Conservation (phyloP, 345 rosid genomes). For the Anacardium occidentale region DNA sequence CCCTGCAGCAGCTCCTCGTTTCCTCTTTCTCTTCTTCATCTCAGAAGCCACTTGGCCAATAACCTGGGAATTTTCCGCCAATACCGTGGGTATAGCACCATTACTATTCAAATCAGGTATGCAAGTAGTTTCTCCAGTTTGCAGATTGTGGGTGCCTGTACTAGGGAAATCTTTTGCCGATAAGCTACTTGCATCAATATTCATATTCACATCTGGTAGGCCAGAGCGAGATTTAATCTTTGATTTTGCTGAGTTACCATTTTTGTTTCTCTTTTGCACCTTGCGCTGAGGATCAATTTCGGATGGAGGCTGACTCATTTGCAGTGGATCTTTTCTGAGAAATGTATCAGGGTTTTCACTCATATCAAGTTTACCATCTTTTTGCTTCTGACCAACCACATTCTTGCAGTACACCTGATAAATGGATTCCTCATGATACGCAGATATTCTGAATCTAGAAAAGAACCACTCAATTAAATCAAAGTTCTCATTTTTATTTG, state of each 20-base stretch:
- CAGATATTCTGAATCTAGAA: constrained; percentile 72
- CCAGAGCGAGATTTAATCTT: constrained; percentile 36
- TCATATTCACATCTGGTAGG: constrained; percentile 42
- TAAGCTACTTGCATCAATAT: constrained; percentile 25
- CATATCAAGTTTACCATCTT: constrained; percentile 30
- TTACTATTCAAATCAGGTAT: constrained; percentile 62
- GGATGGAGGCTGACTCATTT: constrained; percentile 17
- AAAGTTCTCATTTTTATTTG: constrained; percentile 41
- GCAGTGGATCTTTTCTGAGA: constrained; percentile 20
- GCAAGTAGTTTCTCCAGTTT: constrained; percentile 26
- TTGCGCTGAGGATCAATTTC: constrained; percentile 27
- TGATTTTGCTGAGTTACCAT: constrained; percentile 24
- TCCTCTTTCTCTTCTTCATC: constrained; percentile 32
- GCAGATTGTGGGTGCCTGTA: constrained; percentile 23
- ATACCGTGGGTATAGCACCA: constrained; percentile 17
- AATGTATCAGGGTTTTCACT: constrained; percentile 16
- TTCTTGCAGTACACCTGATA: constrained; percentile 58
- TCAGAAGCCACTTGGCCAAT: constrained; percentile 18
- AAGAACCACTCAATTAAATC: constrained; percentile 67
- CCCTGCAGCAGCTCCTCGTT: constrained; percentile 16
- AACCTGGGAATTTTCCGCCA: constrained; percentile 21
- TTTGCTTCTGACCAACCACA: constrained; percentile 35
- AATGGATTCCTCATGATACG: constrained; percentile 58
- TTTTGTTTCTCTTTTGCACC: constrained; percentile 35
- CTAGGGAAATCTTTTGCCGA: constrained; percentile 23